Evolutionary conservation across 306 rosid genomes (phyloP).

Genomic region (Castanea crenata): DNA sequence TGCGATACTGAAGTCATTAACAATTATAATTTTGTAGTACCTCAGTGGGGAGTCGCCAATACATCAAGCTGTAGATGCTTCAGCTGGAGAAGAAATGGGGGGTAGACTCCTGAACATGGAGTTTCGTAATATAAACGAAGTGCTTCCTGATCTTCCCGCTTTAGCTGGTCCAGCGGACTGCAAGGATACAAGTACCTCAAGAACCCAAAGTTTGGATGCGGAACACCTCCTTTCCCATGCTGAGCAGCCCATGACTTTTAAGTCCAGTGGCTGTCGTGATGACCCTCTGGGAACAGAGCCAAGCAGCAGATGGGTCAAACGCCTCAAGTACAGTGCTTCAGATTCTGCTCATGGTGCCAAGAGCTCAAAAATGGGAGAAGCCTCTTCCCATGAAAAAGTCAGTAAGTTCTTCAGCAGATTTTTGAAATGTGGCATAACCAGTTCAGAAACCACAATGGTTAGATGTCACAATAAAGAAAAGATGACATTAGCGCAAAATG

Average conservation of each 20-base stretch:
- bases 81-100: slow-evolving; percentile 40
- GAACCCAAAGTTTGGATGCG: slow-evolving; percentile 72
- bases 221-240: slow-evolving; percentile 65
- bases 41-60: slow-evolving; percentile 36
- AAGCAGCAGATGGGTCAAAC: slow-evolving; percentile 72
- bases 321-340: slow-evolving; percentile 57
- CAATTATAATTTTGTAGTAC: slow-evolving; percentile 48
- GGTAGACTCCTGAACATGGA: slow-evolving; percentile 19
- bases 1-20: slow-evolving; percentile 23
- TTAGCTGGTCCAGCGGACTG: slow-evolving; percentile 44
- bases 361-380: slow-evolving; percentile 50
- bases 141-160: slow-evolving; percentile 38
- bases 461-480: slow-evolving; percentile 31
- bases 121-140: slow-evolving; percentile 54
- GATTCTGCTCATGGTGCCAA: slow-evolving; percentile 47
- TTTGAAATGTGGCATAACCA: slow-evolving; percentile 31
- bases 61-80: slow-evolving; percentile 31
- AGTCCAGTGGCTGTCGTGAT: slow-evolving; percentile 28
- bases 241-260: slow-evolving; percentile 40
- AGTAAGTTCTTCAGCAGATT: slow-evolving; percentile 26
- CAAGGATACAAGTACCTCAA: slow-evolving; percentile 71
- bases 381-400: slow-evolving; percentile 44
- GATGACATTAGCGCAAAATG: slow-evolving; percentile 21
- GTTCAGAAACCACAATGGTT: slow-evolving; percentile 35
- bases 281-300: slow-evolving; percentile 50